A percentile compares a stretch with the other conserved stretches of the same genome.
Conservation (phyloP, 345 rosid species). For the Gossypium herbaceum region DNA sequence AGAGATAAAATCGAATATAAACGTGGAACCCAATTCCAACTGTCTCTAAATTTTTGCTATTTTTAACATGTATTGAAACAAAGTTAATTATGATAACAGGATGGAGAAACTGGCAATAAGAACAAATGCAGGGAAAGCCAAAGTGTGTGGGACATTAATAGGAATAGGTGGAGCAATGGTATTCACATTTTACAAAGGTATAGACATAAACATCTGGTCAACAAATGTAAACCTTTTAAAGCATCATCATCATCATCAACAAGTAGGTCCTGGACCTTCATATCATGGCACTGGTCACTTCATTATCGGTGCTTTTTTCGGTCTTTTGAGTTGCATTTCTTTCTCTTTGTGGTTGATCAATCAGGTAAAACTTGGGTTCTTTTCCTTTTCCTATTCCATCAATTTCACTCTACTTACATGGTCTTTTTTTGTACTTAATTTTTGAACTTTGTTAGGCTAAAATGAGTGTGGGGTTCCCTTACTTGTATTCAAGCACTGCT, state of each 20-base stretch:
- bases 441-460: slow-evolving; percentile 30
- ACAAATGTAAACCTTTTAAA: slow-evolving; percentile 33
- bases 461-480: slow-evolving; percentile 40
- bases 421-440: neutral
- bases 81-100: slow-evolving; percentile 17
- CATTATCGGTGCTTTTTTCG: slow-evolving; percentile 27
- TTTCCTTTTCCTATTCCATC: neutral
- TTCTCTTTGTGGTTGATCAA: slow-evolving; percentile 31
- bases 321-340: slow-evolving; percentile 26
- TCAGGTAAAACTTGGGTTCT: slow-evolving; percentile 20
- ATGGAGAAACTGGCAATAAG: slow-evolving; percentile 39
- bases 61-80: too few relatives aligned
- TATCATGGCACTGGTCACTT: neutral
- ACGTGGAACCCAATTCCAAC: too few relatives aligned
- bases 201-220: slow-evolving; percentile 28
- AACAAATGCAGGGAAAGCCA: slow-evolving; percentile 39
- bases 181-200: slow-evolving; percentile 53
- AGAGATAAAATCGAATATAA: too few relatives aligned
- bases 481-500: slow-evolving; percentile 45
- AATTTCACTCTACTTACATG: neutral
- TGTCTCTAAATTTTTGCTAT: too few relatives aligned
- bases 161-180: slow-evolving; percentile 59
- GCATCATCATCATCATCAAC: slow-evolving; percentile 16
- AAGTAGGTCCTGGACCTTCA: neutral
- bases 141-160: slow-evolving; percentile 45